These are phyloP conservation scores for Russula lepida DNA, from an alignment of 768 basidiomycete species.

Conservation along the genomic window DNA sequence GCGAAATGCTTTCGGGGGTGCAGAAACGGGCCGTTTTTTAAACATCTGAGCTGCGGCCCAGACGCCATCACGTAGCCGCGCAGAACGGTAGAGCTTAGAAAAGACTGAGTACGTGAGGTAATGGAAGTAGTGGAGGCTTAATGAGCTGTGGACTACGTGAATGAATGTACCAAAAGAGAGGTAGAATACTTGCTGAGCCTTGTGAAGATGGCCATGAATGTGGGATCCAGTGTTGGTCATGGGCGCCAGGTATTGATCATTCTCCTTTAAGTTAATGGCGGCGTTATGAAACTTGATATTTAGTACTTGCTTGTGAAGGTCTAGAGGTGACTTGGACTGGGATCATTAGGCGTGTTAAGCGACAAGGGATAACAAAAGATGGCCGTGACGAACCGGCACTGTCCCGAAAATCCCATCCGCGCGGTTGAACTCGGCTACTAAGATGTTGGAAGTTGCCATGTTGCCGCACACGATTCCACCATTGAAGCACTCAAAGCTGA, in stretches of 20 bases:
- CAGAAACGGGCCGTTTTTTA: background rate
- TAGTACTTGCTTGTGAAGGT: slow-evolving; percentile 75
- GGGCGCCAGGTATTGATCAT: slow-evolving; percentile 61
- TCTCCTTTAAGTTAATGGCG: slow-evolving; percentile 59
- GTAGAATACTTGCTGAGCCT: slow-evolving; percentile 27
- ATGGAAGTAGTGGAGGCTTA: slow-evolving; percentile 10
- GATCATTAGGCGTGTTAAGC: background rate
- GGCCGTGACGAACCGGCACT: slow-evolving; percentile 46
- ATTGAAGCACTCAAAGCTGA: slow-evolving; percentile 70
- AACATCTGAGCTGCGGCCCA: background rate
- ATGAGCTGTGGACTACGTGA: slow-evolving; percentile 13
- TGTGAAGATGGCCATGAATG: slow-evolving; percentile 48
- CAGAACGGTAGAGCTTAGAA: slow-evolving; percentile 17
- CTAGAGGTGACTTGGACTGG: slow-evolving; percentile 73
- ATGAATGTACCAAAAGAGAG: background rate
- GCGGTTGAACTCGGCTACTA: slow-evolving; percentile 74
- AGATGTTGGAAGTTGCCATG: slow-evolving; percentile 69
- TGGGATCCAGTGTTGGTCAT: slow-evolving; percentile 60
- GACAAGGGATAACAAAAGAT: background rate
- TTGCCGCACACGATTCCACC: slow-evolving; percentile 84
- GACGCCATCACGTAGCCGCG: slow-evolving; percentile 5
- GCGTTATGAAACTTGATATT: slow-evolving; percentile 62
- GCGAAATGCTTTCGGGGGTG: slow-evolving; percentile 14
- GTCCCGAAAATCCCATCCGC: slow-evolving; percentile 76
- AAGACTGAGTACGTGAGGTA: slow-evolving; percentile 15